phyloP scores from a whole-genome alignment of 495 filamentous ascomycete genomes.

The Neurospora sp. region DNA sequence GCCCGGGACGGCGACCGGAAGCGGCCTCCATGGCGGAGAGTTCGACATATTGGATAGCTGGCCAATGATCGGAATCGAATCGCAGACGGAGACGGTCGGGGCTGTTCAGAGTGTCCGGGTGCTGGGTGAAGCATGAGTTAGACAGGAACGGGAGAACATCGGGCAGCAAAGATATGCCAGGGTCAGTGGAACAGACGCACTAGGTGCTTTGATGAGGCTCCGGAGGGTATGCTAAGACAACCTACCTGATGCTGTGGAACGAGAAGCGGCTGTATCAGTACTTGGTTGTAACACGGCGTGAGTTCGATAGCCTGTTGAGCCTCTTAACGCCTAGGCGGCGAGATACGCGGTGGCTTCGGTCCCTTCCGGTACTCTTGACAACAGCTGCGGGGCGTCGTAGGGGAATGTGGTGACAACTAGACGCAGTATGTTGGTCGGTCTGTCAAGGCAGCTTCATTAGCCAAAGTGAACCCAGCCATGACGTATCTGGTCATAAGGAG shows the following conservation, averaged over 20 bases:
- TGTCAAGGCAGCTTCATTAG: not conserved
- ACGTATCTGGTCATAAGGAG: not conserved
- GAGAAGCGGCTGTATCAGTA: not conserved
- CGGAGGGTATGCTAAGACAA: not conserved
- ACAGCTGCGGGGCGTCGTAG: not conserved
- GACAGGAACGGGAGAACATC: not conserved
- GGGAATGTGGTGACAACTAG: not conserved
- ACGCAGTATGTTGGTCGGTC: not conserved
- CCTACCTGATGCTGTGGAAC: not conserved
- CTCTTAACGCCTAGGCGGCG: not conserved
- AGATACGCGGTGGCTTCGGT: not conserved
- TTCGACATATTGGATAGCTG: conserved; percentile 12
- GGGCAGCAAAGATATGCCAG: not conserved
- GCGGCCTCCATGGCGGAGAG: conserved; percentile 22
- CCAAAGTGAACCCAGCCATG: not conserved
- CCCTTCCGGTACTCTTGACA: not conserved
- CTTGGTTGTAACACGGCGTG: not conserved
- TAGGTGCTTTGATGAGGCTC: not conserved
- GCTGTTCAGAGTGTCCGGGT: not conserved
- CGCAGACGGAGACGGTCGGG: not conserved
- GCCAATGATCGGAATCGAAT: not conserved
- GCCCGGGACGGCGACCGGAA: conserved; percentile 21
- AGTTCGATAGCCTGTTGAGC: not conserved
- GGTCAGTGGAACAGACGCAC: not conserved
- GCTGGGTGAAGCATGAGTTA: not conserved